These are phyloP conservation scores for Ambrosia trifida DNA, from an alignment of 129 eudicot species.

Conservation along the genomic window DNA sequence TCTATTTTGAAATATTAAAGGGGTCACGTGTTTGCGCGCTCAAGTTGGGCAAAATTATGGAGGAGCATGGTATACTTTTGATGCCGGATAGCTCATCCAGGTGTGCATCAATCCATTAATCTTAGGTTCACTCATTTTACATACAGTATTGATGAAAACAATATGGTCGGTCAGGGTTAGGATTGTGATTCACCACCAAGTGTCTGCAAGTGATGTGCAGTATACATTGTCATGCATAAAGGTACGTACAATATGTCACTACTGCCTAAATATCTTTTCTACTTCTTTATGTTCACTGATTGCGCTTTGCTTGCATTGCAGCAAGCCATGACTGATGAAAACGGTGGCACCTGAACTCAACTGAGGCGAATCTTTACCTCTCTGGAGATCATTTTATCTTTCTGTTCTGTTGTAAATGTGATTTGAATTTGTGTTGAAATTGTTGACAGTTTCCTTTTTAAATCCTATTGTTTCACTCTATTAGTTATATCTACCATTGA, in stretches of 20 bases:
- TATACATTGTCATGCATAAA: constrained; percentile 73
- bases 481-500: neutral
- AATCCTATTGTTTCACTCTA: neutral
- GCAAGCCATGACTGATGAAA: constrained; percentile 55
- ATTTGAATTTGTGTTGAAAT: constrained; percentile 11
- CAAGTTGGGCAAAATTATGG: constrained; percentile 60
- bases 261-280: neutral
- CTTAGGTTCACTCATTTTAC: too few species aligned
- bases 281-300: neutral
- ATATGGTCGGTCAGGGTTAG: too few species aligned
- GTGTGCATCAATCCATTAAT: constrained; percentile 30
- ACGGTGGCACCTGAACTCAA: constrained; percentile 44
- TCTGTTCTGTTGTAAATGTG: constrained; percentile 32
- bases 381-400: constrained; percentile 22
- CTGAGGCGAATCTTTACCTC: neutral
- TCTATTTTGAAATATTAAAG: constrained; percentile 62
- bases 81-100: constrained; percentile 72
- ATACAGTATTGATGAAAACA: too few species aligned
- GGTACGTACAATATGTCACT: constrained; percentile 53
- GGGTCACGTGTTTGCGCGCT: constrained; percentile 46
- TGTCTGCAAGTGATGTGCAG: constrained; percentile 77
- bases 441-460: neutral
- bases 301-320: constrained; percentile 21
- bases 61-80: constrained; percentile 68
- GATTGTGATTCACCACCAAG: constrained; percentile 87